A percentile compares a stretch with the other conserved stretches of the same genome.
phyloP scores from a whole-genome alignment of 805 yeast species.

The Schwanniomyces vanrijiae region DNA sequence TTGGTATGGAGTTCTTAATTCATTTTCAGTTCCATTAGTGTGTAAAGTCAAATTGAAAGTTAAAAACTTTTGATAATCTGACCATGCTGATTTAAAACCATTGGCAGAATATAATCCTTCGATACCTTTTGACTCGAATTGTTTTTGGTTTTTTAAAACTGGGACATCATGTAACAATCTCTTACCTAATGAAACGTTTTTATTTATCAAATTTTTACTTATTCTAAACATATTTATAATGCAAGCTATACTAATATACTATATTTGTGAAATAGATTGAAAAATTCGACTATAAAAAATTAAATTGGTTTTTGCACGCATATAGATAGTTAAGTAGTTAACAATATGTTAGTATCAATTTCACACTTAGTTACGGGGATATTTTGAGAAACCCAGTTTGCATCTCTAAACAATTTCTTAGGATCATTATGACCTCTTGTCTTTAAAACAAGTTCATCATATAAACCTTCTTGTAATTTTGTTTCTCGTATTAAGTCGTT shows the following conservation, averaged over 20 bases:
- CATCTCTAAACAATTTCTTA: constrained; percentile 62
- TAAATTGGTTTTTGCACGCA: constrained; percentile 1
- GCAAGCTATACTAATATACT: not conserved
- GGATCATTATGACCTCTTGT: constrained; percentile 33
- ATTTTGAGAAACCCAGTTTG: constrained; percentile 68
- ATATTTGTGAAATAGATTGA: not conserved
- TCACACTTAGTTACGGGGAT: constrained; percentile 39
- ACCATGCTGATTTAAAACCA: constrained; percentile 79
- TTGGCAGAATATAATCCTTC: constrained; percentile 61
- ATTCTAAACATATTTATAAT: constrained; percentile 4
- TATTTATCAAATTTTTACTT: not conserved
- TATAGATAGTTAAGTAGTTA: not conserved
- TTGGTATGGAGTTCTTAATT: constrained; percentile 72
- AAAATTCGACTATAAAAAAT: constrained; percentile 3
- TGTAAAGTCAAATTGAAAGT: constrained; percentile 59
- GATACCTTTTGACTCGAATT: constrained; percentile 50
- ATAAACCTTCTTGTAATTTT: constrained; percentile 53
- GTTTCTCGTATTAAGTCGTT: constrained; percentile 71
- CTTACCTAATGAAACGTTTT: constrained; percentile 3
- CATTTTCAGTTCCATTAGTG: constrained; percentile 79
- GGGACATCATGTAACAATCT: constrained; percentile 67
- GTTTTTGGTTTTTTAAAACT: constrained; percentile 39
- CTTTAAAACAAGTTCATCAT: constrained; percentile 29
- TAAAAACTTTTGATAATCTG: constrained; percentile 68
- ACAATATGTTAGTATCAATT: constrained; percentile 2